Base-by-base conservation (phyloP, 176 grass and related monocot genomes). In the Ampelocalamus luodianensis region DNA sequence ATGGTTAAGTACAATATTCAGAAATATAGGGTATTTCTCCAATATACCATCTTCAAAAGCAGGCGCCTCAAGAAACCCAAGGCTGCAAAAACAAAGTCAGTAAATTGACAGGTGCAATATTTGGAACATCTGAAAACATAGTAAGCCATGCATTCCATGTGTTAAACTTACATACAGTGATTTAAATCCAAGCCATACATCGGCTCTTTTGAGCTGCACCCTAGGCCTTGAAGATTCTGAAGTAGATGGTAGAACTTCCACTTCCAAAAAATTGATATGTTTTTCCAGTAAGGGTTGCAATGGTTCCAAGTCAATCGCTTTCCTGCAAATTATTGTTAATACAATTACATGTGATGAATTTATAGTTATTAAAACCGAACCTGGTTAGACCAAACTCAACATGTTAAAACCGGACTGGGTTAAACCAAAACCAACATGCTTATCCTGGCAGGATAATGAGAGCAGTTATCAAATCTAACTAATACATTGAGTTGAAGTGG, bases 141-240 rank as follows among this genome's bases (percentile, higher is more conserved):
- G 36, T 73, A 53, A 86, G 18, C 67, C 24, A 55, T 76, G 69
- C 64, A 81, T 77, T 55, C 16, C 54, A 88, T 80, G n/a, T 92
- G 64, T 85, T 77, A 87, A 77, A 93, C 73, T 88, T 87, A 92
- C 96, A 92, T 98, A 98, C 96, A 98, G 71, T 98, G 96, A 93
- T 89, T 98, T 98, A 89, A 98, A 93, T 90, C 96, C 96, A 83
- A 95, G 93, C 96, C 96, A 98, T 85, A 98, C 85, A 80, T 98
- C 89, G 0, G 84, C 69, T 80, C 93, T 87, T 90, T 93, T 88
- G 59, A 95, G 96, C 74, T 90, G 96, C 82, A 93, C 83, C 86
- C 96, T 95, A 68, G 91, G 89, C 60, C 96, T 95, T 27, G 43
- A 82, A 79, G 79, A 72, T 60, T 95, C 89, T 51, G 71, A 80